Evolutionary conservation across 345 rosid species (phyloP).

Genomic region (Camelina laxa): DNA sequence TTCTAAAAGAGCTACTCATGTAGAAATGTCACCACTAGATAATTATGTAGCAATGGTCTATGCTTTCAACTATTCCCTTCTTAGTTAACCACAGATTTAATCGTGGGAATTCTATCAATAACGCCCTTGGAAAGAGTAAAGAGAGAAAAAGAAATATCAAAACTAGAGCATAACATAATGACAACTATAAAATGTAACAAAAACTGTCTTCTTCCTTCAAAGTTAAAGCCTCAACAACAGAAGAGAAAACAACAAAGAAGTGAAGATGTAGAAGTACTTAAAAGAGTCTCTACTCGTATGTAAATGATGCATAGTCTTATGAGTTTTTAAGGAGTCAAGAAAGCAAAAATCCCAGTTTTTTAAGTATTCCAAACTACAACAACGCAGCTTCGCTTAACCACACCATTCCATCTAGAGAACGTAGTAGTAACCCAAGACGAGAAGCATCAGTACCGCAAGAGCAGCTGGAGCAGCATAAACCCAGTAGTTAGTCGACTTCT

Average conservation of each 20-base stretch:
- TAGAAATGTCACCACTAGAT: not conserved
- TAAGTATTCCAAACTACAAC: slow-evolving; percentile 38
- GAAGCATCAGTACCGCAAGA: slow-evolving; percentile 52
- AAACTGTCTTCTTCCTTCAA: slow-evolving; percentile 33
- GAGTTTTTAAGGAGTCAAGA: slow-evolving; percentile 27
- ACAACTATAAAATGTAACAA: slow-evolving; percentile 26
- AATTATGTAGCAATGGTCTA: not conserved
- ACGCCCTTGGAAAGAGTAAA: not conserved
- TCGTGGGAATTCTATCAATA: not conserved
- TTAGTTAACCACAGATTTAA: not conserved
- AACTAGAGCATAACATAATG: not conserved
- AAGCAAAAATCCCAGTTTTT: slow-evolving; percentile 25
- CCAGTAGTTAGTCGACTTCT: slow-evolving; percentile 77
- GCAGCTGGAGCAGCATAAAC: slow-evolving; percentile 67
- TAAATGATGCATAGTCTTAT: slow-evolving; percentile 32
- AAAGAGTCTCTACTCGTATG: slow-evolving; percentile 41
- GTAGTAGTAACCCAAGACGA: slow-evolving; percentile 55
- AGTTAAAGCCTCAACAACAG: slow-evolving; percentile 35
- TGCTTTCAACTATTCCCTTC: not conserved
- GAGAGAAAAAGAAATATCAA: not conserved
- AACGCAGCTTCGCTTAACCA: slow-evolving; percentile 38
- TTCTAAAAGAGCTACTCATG: not conserved
- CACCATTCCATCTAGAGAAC: slow-evolving; percentile 41
- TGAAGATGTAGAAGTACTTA: slow-evolving; percentile 36
- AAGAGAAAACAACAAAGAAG: slow-evolving; percentile 37